phyloP scores from a whole-genome alignment of 75 land plant species.

The Adiantum capillusveneris region DNA sequence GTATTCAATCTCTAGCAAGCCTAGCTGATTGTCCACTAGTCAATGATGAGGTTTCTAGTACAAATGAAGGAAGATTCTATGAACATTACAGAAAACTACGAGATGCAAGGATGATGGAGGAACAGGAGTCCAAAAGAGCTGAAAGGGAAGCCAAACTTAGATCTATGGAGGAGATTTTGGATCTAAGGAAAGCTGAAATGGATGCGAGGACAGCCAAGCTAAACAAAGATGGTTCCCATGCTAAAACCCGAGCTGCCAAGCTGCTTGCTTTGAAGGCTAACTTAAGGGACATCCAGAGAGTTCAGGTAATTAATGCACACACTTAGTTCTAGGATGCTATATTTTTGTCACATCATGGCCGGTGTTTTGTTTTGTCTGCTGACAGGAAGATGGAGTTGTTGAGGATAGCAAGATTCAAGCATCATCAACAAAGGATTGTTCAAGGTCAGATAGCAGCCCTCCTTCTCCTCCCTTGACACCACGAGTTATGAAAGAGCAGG shows the following conservation, averaged over 20 bases:
- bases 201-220: constrained; percentile 41
- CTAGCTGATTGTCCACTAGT: background rate
- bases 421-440: constrained; percentile 72
- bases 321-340: background rate
- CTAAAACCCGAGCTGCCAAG: background rate
- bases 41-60: background rate
- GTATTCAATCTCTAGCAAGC: constrained; percentile 19
- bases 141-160: constrained; percentile 53
- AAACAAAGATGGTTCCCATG: background rate
- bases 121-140: constrained; percentile 33
- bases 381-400: constrained; percentile 42
- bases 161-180: constrained; percentile 34
- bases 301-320: background rate
- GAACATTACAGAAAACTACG: constrained; percentile 18
- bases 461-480: constrained; percentile 24
- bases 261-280: background rate
- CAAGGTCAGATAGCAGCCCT: constrained; percentile 29
- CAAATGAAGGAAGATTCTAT: constrained; percentile 9
- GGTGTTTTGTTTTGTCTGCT: background rate
- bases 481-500: constrained; percentile 6
- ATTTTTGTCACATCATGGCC: background rate
- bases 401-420: constrained; percentile 56
- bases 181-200: constrained; percentile 50
- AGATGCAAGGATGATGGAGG: constrained; percentile 33
- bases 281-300: background rate